Conservation (phyloP, 177 flowering plant species). For the Telopea speciosissima region DNA sequence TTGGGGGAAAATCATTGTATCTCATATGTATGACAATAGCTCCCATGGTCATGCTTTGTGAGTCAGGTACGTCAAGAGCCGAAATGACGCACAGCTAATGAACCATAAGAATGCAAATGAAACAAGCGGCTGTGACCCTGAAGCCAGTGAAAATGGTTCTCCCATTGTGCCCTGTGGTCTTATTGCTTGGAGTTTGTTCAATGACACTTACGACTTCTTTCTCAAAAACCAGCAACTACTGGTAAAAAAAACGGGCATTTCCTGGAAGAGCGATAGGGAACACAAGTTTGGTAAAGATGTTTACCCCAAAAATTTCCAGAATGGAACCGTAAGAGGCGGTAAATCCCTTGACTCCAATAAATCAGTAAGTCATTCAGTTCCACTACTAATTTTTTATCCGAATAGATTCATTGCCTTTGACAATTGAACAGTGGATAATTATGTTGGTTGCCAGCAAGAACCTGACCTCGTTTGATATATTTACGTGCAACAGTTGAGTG, state of each 20-base stretch:
- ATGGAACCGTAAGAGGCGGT: constrained; percentile 61
- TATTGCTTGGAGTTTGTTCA: constrained; percentile 98
- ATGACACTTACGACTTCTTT: constrained; percentile 76
- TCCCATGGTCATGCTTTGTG: neutral
- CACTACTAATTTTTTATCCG: neutral
- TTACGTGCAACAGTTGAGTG: constrained; percentile 8
- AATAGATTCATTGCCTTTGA: neutral
- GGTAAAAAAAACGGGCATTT: constrained; percentile 65
- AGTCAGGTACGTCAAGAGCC: constrained; percentile 87
- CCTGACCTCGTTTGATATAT: constrained; percentile 9
- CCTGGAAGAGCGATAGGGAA: constrained; percentile 95
- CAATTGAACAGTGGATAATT: neutral
- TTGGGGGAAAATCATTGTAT: neutral
- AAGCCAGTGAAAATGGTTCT: constrained; percentile 35
- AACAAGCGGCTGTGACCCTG: constrained; percentile 60
- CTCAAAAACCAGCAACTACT: constrained; percentile 30
- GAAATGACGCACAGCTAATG: constrained; percentile 72
- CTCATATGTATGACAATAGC: neutral
- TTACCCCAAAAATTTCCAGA: constrained; percentile 79
- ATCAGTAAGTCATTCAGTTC: constrained; percentile 46
- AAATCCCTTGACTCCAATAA: constrained; percentile 31
- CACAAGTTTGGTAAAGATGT: constrained; percentile 81
- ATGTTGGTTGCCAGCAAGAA: neutral
- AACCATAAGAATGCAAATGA: constrained; percentile 17
- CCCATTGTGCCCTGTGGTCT: constrained; percentile 97